These are phyloP conservation scores for Phytophthora ohioensis DNA, from an alignment of 352 stramenopile species.

Conservation along the genomic window DNA sequence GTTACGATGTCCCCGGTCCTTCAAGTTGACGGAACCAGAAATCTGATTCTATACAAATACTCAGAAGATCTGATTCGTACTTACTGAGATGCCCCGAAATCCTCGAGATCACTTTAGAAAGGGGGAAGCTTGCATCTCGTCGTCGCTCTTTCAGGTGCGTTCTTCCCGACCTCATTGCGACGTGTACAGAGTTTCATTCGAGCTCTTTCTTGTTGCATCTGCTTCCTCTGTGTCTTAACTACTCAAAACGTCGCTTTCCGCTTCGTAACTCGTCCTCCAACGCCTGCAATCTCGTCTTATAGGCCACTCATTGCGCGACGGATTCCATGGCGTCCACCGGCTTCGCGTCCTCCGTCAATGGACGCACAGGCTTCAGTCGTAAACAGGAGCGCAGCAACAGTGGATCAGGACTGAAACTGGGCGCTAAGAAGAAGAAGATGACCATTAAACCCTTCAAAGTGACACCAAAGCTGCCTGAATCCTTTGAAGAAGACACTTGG, in stretches of 20 bases:
- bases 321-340: conserved; percentile 41
- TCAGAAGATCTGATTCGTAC: no score
- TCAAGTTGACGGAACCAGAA: conserved; percentile 7
- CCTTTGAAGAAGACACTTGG: conserved; percentile 87
- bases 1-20: neutral
- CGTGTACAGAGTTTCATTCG: no score
- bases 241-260: neutral
- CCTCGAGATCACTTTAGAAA: conserved; percentile 23
- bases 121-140: conserved; percentile 1
- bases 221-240: neutral
- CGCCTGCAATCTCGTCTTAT: conserved; percentile 1
- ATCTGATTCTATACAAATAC: neutral
- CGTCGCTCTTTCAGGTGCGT: conserved; percentile 10
- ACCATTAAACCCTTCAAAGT: conserved; percentile 89
- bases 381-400: conserved; percentile 47
- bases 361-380: conserved; percentile 35
- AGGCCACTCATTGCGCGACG: conserved; percentile 3
- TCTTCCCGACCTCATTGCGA: neutral
- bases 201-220: neutral
- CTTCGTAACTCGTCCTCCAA: conserved; percentile 10
- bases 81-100: neutral
- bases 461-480: conserved; percentile 73
- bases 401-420: conserved; percentile 27
- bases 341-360: conserved; percentile 34
- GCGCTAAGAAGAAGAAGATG: conserved; percentile 79